A percentile compares a stretch with the other conserved stretches of the same genome.
These are phyloP conservation scores for Cladosporium velox DNA, from an alignment of 2,329 filamentous ascomycete species.

Conservation along the genomic window DNA sequence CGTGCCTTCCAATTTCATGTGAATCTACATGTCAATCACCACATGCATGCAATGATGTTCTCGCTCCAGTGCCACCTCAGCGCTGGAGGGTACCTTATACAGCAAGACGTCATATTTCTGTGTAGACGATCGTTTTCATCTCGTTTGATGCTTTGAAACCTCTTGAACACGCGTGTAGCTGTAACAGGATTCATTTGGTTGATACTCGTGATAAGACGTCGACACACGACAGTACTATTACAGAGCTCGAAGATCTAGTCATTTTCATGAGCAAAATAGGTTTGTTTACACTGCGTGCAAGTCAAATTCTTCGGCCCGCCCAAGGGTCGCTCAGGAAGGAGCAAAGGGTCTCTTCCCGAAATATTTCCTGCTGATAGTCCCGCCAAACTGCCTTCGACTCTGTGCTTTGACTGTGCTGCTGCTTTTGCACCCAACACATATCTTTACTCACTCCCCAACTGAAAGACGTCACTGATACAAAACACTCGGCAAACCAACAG, in stretches of 20 bases:
- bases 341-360: not conserved
- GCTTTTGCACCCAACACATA: not conserved
- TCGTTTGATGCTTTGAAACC: not conserved
- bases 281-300: not conserved
- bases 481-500: not conserved
- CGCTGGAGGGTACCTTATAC: too few species aligned
- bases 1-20: not conserved
- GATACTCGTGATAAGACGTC: not conserved
- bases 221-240: not conserved
- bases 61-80: too few species aligned
- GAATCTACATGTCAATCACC: not conserved
- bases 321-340: not conserved
- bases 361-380: not conserved
- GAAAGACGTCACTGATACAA: not conserved
- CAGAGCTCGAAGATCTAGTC: not conserved
- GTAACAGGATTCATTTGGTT: not conserved
- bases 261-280: not conserved
- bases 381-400: not conserved
- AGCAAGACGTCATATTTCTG: not conserved
- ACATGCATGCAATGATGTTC: not conserved
- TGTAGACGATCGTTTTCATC: not conserved
- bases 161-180: not conserved
- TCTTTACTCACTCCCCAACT: not conserved
- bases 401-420: not conserved
- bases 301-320: not conserved